Conservation (phyloP, 192 early-diverging fungal genomes). For the Backusella mclennaniae region DNA sequence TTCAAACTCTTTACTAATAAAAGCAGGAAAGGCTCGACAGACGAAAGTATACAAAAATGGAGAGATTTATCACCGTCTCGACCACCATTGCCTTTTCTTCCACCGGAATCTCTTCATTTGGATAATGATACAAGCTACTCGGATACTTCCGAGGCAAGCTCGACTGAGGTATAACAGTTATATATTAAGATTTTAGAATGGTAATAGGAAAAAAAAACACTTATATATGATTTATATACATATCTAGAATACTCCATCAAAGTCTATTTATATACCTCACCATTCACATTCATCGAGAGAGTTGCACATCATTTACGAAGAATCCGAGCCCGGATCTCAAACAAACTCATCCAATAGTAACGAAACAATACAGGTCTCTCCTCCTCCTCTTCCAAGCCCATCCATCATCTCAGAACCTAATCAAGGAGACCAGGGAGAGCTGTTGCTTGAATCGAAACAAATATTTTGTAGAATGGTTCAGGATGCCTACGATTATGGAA, state of each 20-base stretch:
- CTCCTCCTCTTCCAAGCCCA: not conserved
- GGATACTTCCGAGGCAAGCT: not conserved
- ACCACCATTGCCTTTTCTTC: not conserved
- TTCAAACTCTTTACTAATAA: not conserved
- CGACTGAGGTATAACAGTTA: not conserved
- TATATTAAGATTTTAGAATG: not conserved
- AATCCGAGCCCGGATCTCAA: not conserved
- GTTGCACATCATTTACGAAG: conserved; percentile 8
- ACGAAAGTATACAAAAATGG: not conserved
- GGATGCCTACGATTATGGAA: not conserved
- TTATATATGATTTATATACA: not conserved
- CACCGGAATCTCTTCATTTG: not conserved
- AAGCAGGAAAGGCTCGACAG: not conserved
- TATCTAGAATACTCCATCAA: not conserved
- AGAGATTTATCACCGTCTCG: not conserved
- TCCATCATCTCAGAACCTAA: not conserved
- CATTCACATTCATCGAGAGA: not conserved
- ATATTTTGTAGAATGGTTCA: not conserved
- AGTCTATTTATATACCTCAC: not conserved
- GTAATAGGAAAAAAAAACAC: not conserved
- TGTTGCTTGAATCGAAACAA: not conserved
- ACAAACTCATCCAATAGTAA: conserved; percentile 1
- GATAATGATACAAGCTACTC: not conserved
- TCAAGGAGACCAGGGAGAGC: not conserved
- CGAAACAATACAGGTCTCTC: not conserved